Base-by-base conservation (phyloP, 257 asterid genomes). In the Penstemon barbatus region DNA sequence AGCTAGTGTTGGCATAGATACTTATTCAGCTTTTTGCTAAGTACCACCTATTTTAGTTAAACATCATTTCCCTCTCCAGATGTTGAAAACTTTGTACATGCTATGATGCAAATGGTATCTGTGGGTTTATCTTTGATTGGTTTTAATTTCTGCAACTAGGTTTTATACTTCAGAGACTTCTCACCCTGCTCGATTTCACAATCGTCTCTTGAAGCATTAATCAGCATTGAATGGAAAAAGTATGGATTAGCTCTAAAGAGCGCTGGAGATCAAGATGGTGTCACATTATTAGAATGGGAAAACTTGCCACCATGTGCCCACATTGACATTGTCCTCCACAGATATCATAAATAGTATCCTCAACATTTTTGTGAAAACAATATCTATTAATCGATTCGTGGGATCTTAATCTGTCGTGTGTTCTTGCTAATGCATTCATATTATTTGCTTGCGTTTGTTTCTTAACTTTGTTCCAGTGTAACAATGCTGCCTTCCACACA, bases 201-300 rank as follows among this genome's bases (percentile, higher is more conserved):
- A 71, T 71, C 89, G 57, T 74, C 84, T 75, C 80, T 88, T 59
- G 87, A 81, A 62, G 99, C 91, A 52, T 66, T 93, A 75, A 77
- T 79, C 73, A 81, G 81, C 83, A 84, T 89, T 72, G 82, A 85
- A 25, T 93, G 99, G 99, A 84, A 89, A 76, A 86, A 78, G 46
- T 93, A 80, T 60, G 97, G 99, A 25, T 78, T 91, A 50, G 78
- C 78, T 68, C 68, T 93, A 51, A 86, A 72, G 71, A 83, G 84
- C 54, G 65, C 80, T 75, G 80, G 75, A 57, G 84, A 80, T 63
- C 82, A 79, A 76, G 92, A 78, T 71, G 96, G 82, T 41, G 50
- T 71, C 78, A 68, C 81, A 25, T 73, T 81, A 45, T 70, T 93
- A 73, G 97, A 87, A 69, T 93, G 99, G 99, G 96, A 90, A 75